phyloP scores from a whole-genome alignment of 2,329 filamentous ascomycete genomes.

The Bipolaris cookei region DNA sequence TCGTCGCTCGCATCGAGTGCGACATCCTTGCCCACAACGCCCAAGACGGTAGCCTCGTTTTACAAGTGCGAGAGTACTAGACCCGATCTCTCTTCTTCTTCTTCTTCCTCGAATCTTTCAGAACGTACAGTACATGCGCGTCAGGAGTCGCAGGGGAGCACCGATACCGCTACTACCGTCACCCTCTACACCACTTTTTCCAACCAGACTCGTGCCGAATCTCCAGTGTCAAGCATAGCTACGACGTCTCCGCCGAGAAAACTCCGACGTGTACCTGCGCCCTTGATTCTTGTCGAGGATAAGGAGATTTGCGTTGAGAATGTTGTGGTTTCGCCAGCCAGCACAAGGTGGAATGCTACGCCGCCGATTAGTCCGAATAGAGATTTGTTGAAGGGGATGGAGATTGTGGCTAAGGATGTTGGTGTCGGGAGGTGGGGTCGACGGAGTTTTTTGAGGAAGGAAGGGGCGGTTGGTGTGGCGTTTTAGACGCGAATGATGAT shows the following conservation, averaged over 20 bases:
- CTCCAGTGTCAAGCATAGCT: slow-evolving; percentile 1
- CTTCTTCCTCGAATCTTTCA: too few relatives aligned
- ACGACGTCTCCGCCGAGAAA: slow-evolving; percentile 25
- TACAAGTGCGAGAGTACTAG: slow-evolving; percentile 35
- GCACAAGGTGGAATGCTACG: slow-evolving; percentile 25
- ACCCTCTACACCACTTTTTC: slow-evolving; percentile 36
- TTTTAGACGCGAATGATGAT: slow-evolving; percentile 23
- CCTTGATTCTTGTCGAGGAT: slow-evolving; percentile 33
- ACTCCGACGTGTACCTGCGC: slow-evolving; percentile 37
- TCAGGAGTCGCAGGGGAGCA: slow-evolving; percentile 38
- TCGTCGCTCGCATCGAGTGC: slow-evolving; percentile 29
- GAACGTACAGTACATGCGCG: slow-evolving; percentile 33
- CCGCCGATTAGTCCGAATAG: slow-evolving; percentile 39
- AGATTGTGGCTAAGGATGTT: slow-evolving; percentile 32
- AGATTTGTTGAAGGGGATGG: slow-evolving; percentile 40
- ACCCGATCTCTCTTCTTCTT: too few relatives aligned
- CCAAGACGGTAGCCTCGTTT: slow-evolving; percentile 29
- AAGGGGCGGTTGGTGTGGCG: slow-evolving; percentile 42
- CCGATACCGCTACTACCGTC: slow-evolving; percentile 40
- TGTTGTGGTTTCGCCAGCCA: not conserved
- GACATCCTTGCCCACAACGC: slow-evolving; percentile 15
- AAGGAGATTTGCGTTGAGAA: slow-evolving; percentile 33
- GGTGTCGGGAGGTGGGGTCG: slow-evolving; percentile 8
- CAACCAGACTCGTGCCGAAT: slow-evolving; percentile 10
- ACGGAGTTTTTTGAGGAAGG: slow-evolving; percentile 11